Percentiles rank a stretch among this genome's conserved stretches.
These are phyloP conservation scores for Anethum foeniculum DNA, from an alignment of 140 eudicot species.

Conservation along the genomic window DNA sequence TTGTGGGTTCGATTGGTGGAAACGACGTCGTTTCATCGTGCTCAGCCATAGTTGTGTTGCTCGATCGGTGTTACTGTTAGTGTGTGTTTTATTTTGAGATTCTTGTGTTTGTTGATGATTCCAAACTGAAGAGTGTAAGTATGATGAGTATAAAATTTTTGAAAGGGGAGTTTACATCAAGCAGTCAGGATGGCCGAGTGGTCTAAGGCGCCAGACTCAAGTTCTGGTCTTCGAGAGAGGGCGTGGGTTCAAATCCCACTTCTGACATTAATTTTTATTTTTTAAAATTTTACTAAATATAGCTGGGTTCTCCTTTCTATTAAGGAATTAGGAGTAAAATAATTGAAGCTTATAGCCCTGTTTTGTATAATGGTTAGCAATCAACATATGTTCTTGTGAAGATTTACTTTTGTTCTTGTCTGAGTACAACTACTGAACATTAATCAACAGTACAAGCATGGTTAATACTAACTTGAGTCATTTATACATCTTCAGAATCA, in stretches of 20 bases:
- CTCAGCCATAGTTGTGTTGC: background rate
- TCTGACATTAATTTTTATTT: too few relatives aligned
- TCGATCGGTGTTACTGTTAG: background rate
- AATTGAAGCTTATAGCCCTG: background rate
- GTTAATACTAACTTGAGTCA: background rate
- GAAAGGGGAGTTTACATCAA: too few relatives aligned
- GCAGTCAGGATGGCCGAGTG: constrained; percentile 99
- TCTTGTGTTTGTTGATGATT: too few relatives aligned
- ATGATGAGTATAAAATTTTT: too few relatives aligned
- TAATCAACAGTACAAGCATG: background rate
- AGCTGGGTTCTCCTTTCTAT: too few relatives aligned
- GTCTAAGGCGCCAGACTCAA: constrained; percentile 99
- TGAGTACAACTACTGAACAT: background rate
- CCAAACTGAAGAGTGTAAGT: too few relatives aligned
- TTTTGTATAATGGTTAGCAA: background rate
- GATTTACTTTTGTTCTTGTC: background rate
- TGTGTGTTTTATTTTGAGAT: too few relatives aligned
- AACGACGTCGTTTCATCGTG: constrained; percentile 4
- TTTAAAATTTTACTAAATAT: too few relatives aligned
- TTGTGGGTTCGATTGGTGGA: constrained; percentile 78
- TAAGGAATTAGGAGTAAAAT: background rate
- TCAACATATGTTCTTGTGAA: background rate
- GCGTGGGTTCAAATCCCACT: constrained; percentile 99
- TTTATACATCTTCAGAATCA: background rate
- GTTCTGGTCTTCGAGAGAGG: constrained; percentile 96